Evolutionary conservation across 2,329 filamentous ascomycete species (phyloP).

Genomic region (Alternaria triticimaculans): DNA sequence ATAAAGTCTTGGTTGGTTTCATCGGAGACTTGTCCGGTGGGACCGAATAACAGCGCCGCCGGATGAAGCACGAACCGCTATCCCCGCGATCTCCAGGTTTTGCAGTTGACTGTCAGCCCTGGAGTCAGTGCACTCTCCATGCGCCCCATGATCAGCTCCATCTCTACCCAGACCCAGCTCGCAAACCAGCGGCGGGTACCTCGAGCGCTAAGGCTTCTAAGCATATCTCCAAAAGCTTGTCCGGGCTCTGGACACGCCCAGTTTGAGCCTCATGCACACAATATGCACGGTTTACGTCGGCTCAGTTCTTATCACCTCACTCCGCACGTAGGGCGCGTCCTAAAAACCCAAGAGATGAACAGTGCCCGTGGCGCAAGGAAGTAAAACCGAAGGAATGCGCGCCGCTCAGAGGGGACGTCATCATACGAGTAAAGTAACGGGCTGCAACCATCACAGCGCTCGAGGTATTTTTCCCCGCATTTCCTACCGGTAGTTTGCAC

Average conservation of each 20-base stretch:
- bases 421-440: not conserved
- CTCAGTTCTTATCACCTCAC: slow-evolving; percentile 1
- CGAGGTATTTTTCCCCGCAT: slow-evolving; percentile 20
- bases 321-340: slow-evolving; percentile 8
- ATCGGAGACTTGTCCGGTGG: not conserved
- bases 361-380: slow-evolving; percentile 8
- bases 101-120: not conserved
- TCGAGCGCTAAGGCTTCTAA: slow-evolving; percentile 11
- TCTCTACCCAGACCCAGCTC: slow-evolving; percentile 3
- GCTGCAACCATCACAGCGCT: slow-evolving; percentile 8
- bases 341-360: slow-evolving; percentile 10
- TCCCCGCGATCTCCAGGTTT: slow-evolving; percentile 3
- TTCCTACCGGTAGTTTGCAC: slow-evolving; percentile 4
- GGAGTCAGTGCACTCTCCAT: not conserved
- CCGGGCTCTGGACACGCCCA: slow-evolving; percentile 8
- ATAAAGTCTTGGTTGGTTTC: not conserved
- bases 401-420: not conserved
- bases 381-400: slow-evolving; percentile 23
- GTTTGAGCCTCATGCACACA: slow-evolving; percentile 21
- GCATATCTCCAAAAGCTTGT: slow-evolving; percentile 18
- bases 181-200: slow-evolving; percentile 18
- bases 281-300: slow-evolving; percentile 25
- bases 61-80: not conserved
- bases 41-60: not conserved
- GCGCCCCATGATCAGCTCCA: not conserved